phyloP scores from a whole-genome alignment of 345 rosid species.

The Aquilaria malaccensis region DNA sequence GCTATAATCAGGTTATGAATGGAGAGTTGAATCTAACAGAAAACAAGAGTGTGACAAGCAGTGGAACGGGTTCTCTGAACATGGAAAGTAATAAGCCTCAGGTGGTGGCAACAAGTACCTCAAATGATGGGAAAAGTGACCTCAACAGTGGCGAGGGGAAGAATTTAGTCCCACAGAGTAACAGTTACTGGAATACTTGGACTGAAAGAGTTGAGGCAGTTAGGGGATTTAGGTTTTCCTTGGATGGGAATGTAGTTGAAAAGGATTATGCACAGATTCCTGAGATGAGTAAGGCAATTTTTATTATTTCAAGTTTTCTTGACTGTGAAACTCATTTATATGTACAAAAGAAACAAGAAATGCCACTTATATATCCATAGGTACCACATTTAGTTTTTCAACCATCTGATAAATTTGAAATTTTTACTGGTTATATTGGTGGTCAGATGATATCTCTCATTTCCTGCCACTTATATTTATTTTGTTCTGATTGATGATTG shows the following conservation, averaged over 20 bases:
- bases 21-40: slow-evolving; percentile 5
- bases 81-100: slow-evolving; percentile 14
- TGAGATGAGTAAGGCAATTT: slow-evolving; percentile 38
- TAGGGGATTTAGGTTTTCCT: slow-evolving; percentile 66
- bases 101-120: slow-evolving; percentile 16
- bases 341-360: too few relatives aligned
- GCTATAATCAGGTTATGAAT: slow-evolving; percentile 15
- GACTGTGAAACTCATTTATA: too few relatives aligned
- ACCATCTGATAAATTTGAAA: too few relatives aligned
- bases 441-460: too few relatives aligned
- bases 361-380: background rate
- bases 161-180: slow-evolving; percentile 21
- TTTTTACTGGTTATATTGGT: too few relatives aligned
- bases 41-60: slow-evolving; percentile 22
- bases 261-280: slow-evolving; percentile 23
- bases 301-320: background rate
- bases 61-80: slow-evolving; percentile 24
- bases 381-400: too few relatives aligned
- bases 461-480: too few relatives aligned
- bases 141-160: slow-evolving; percentile 20
- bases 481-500: too few relatives aligned
- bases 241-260: slow-evolving; percentile 54
- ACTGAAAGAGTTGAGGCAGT: slow-evolving; percentile 78
- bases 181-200: slow-evolving; percentile 70
- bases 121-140: slow-evolving; percentile 21